Evolutionary conservation across 2,329 filamentous ascomycete species (phyloP).

Genomic region (Madurella fahalii): DNA sequence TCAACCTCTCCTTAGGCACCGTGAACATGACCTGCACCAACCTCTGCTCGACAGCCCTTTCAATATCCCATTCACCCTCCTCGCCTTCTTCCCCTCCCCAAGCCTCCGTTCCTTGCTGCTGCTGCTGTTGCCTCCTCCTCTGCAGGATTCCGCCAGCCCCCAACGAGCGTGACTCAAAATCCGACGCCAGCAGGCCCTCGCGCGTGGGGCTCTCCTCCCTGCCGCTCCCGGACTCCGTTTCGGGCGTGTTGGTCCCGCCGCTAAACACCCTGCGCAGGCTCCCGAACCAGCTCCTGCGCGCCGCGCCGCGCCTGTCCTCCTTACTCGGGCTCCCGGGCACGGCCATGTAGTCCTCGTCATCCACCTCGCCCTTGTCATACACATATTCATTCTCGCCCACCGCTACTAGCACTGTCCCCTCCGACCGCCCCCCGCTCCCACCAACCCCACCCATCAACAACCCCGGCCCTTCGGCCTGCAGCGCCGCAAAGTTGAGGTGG

Average conservation of each 20-base stretch:
- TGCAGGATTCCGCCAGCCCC: conserved; percentile 44
- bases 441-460: conserved; percentile 44
- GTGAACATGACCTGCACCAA: conserved; percentile 88
- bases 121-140: conserved; percentile 50
- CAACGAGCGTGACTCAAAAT: conserved; percentile 42
- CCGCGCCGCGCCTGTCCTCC: conserved; percentile 39
- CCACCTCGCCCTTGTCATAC: conserved; percentile 24
- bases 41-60: conserved; percentile 65
- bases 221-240: background rate
- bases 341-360: conserved; percentile 29
- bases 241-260: conserved; percentile 33
- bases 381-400: conserved; percentile 31
- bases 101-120: conserved; percentile 47
- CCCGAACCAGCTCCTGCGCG: conserved; percentile 62
- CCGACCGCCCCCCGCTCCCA: too few species aligned
- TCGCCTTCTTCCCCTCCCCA: conserved; percentile 50
- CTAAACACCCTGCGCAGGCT: conserved; percentile 62
- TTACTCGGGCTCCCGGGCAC: conserved; percentile 55
- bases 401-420: conserved; percentile 15
- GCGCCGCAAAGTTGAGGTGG: conserved; percentile 40
- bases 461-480: conserved; percentile 51
- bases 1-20: conserved; percentile 76
- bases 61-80: conserved; percentile 70
- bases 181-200: conserved; percentile 34
- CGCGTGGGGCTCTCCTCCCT: conserved; percentile 28